These are phyloP conservation scores for Massarina eburnea DNA, from an alignment of 2,329 filamentous ascomycete genomes.

Conservation along the genomic window DNA sequence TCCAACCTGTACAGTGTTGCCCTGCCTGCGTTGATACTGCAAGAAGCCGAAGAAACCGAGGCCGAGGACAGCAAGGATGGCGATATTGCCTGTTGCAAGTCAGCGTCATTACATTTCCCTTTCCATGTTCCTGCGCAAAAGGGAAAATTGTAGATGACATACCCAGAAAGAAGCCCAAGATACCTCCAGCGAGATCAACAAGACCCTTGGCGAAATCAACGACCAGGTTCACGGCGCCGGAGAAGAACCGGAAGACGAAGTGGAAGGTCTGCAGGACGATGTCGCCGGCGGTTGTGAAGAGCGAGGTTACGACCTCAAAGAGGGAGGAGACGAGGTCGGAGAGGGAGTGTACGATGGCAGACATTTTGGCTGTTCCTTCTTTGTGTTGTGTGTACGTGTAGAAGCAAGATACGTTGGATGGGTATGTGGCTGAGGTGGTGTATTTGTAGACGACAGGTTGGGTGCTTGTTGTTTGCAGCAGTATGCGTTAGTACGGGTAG, in stretches of 20 bases:
- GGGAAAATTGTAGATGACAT: conserved; percentile 4
- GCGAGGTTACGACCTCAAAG: conserved; percentile 37
- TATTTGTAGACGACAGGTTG: not conserved
- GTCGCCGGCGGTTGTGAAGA: conserved; percentile 38
- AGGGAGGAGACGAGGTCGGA: conserved; percentile 35
- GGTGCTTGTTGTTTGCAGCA: conserved; percentile 3
- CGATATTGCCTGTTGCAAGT: conserved; percentile 31
- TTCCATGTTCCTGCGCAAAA: not conserved
- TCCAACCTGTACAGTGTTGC: conserved; percentile 36
- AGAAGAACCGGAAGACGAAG: conserved; percentile 30
- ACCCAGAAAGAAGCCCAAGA: conserved; percentile 38
- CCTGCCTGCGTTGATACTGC: conserved; percentile 40
- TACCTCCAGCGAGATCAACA: conserved; percentile 36
- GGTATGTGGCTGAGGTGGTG: not conserved
- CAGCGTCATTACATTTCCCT: conserved; percentile 4
- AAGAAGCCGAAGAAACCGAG: conserved; percentile 37
- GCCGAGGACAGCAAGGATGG: conserved; percentile 38
- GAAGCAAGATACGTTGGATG: not conserved
- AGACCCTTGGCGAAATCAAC: conserved; percentile 38
- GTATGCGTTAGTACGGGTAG: not conserved
- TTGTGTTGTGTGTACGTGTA: conserved; percentile 5
- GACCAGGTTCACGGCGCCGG: conserved; percentile 29
- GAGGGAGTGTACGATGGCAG: conserved; percentile 35
- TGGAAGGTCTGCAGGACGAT: conserved; percentile 32
- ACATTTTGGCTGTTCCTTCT: conserved; percentile 23